These are phyloP conservation scores for Thielaviopsis musarum DNA, from an alignment of 2,329 filamentous ascomycete species.

Conservation along the genomic window DNA sequence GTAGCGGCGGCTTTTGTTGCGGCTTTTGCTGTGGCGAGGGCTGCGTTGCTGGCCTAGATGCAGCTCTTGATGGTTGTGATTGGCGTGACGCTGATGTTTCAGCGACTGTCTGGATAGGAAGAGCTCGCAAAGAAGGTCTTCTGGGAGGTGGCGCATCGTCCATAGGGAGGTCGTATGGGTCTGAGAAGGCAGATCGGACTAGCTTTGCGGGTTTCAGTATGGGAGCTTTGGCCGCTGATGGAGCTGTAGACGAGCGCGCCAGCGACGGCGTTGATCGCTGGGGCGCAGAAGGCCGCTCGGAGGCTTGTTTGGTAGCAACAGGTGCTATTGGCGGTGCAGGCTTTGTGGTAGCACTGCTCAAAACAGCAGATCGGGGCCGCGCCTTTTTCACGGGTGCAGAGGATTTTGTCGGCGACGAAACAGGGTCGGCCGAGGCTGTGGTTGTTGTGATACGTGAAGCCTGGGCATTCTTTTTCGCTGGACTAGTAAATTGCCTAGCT, in stretches of 20 bases:
- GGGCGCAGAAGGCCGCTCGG: not conserved
- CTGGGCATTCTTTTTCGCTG: not conserved
- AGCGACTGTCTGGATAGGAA: not conserved
- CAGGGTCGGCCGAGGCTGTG: slow-evolving; percentile 13
- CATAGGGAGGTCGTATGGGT: slow-evolving; percentile 11
- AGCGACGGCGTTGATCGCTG: not conserved
- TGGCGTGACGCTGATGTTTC: not conserved
- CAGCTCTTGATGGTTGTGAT: not conserved
- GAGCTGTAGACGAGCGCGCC: slow-evolving; percentile 2
- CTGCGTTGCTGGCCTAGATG: not conserved
- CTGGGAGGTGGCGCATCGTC: slow-evolving; percentile 8
- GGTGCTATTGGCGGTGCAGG: not conserved
- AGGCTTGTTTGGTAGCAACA: not conserved
- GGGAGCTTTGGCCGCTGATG: not conserved
- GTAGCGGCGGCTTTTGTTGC: not conserved
- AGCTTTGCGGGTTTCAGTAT: not conserved
- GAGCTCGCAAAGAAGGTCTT: not conserved
- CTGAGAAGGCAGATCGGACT: slow-evolving; percentile 2
- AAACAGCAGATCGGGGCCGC: slow-evolving; percentile 4
- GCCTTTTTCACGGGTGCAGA: slow-evolving; percentile 6
- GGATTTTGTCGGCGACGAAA: slow-evolving; percentile 13
- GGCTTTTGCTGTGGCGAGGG: not conserved
- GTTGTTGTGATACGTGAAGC: not conserved
- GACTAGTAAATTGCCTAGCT: not conserved
- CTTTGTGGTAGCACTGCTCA: not conserved